These are phyloP conservation scores for Aspergillus sp. DNA, from an alignment of 2,329 filamentous ascomycete species.

Conservation along the genomic window DNA sequence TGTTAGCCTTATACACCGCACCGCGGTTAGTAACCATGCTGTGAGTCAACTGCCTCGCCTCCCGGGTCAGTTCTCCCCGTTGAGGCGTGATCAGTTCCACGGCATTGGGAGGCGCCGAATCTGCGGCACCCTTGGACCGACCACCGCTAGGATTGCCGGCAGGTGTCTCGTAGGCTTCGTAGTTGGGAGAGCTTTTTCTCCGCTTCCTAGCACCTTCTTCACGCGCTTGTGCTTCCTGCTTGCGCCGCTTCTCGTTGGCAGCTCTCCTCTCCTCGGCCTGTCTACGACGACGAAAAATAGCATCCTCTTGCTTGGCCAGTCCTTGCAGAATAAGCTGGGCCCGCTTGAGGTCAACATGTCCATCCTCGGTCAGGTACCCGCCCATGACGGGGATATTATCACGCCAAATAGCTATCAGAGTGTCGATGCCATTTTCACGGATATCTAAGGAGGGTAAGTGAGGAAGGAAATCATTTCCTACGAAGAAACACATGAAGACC, in stretches of 20 bases:
- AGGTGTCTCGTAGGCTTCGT: conserved; percentile 39
- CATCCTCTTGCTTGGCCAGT: conserved; percentile 88
- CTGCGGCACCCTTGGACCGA: conserved; percentile 27
- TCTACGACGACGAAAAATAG: conserved; percentile 85
- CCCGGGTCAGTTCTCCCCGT: conserved; percentile 56
- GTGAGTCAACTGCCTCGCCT: conserved; percentile 70
- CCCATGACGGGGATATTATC: conserved; percentile 90
- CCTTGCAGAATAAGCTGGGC: conserved; percentile 87
- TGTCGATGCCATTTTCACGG: conserved; percentile 94
- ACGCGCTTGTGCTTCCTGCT: conserved; percentile 65
- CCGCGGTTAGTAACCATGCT: conserved; percentile 82
- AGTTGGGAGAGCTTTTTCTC: conserved; percentile 49
- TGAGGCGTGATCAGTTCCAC: conserved; percentile 62
- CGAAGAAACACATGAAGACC: conserved; percentile 99
- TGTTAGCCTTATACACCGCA: conserved; percentile 66
- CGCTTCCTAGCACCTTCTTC: conserved; percentile 46
- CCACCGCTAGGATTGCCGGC: conserved; percentile 23
- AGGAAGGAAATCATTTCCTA: conserved; percentile 96
- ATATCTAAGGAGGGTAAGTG: conserved; percentile 98
- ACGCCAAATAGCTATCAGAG: conserved; percentile 93
- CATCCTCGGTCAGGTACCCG: conserved; percentile 94
- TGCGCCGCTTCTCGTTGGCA: conserved; percentile 75
- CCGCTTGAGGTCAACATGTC: conserved; percentile 80
- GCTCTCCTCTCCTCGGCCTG: conserved; percentile 82
- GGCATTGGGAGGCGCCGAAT: conserved; percentile 45